Evolutionary conservation across 345 rosid genomes (phyloP).

Genomic region (Camelina laxa): DNA sequence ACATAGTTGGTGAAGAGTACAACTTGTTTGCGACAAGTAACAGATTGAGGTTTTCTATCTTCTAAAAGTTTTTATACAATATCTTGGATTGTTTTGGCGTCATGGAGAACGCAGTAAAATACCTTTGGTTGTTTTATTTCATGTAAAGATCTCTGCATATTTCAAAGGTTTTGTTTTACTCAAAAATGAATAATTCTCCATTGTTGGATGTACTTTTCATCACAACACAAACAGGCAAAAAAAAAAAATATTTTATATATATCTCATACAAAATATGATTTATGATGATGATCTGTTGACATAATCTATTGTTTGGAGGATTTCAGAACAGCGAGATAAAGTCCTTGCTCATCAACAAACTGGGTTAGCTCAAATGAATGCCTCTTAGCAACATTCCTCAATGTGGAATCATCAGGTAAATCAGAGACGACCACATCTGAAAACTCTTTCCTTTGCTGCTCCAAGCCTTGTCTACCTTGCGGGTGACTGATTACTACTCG

Average conservation of each 20-base stretch:
- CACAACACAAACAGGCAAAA: slow-evolving; percentile 23
- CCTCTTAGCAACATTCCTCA: slow-evolving; percentile 56
- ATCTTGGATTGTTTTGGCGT: slow-evolving; percentile 31
- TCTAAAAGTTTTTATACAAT: slow-evolving; percentile 43
- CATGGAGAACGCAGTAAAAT: slow-evolving; percentile 22
- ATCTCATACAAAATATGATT: slow-evolving; percentile 6
- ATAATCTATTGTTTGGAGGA: slow-evolving; percentile 39
- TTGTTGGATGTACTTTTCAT: slow-evolving; percentile 16
- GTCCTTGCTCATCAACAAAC: slow-evolving; percentile 67
- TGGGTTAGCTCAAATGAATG: slow-evolving; percentile 64
- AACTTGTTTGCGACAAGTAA: slow-evolving; percentile 84
- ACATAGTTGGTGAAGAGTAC: slow-evolving; percentile 66
- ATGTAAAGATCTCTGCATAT: slow-evolving; percentile 34
- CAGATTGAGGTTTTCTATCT: slow-evolving; percentile 69
- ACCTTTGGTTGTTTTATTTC: slow-evolving; percentile 20
- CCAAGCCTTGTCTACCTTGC: slow-evolving; percentile 68
- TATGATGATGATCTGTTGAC: neutral
- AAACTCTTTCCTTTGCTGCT: slow-evolving; percentile 65
- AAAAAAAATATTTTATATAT: neutral
- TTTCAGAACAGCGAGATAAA: slow-evolving; percentile 72
- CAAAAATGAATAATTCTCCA: slow-evolving; percentile 11
- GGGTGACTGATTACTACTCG: slow-evolving; percentile 82
- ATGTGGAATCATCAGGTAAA: slow-evolving; percentile 70
- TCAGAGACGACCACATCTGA: slow-evolving; percentile 68
- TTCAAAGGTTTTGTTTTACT: slow-evolving; percentile 31